Percentiles rank a stretch among this genome's conserved stretches.
phyloP scores from a whole-genome alignment of 1,284 basidiomycete species.

The Sporisorium iseilematis-ciliati region DNA sequence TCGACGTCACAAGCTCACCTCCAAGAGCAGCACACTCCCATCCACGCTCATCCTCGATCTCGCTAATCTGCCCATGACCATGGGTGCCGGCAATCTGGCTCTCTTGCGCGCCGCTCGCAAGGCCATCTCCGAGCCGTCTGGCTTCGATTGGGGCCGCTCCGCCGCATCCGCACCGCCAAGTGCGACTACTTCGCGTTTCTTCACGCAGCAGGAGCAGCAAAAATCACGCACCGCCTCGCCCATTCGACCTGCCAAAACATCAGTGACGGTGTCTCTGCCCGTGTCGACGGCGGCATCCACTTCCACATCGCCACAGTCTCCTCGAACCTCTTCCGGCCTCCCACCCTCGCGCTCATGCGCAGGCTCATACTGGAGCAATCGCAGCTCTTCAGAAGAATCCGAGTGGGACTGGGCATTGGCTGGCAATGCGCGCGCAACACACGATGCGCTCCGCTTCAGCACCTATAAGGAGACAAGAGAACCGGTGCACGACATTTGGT shows the following conservation, averaged over 20 bases:
- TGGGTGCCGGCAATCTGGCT: constrained; percentile 40
- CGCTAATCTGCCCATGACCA: constrained; percentile 33
- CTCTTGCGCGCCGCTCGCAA: constrained; percentile 47
- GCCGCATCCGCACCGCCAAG: constrained; percentile 30
- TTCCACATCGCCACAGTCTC: constrained; percentile 23
- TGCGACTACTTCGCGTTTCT: constrained; percentile 11
- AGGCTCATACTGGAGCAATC: constrained; percentile 18
- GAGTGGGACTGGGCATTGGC: constrained; percentile 55
- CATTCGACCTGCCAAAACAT: not conserved
- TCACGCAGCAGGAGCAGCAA: constrained; percentile 16
- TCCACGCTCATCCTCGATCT: constrained; percentile 44
- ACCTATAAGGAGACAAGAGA: constrained; percentile 35
- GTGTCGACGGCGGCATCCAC: constrained; percentile 22
- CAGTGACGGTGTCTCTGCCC: constrained; percentile 16
- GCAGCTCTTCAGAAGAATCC: constrained; percentile 24
- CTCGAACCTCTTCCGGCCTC: constrained; percentile 1
- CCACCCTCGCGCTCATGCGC: constrained; percentile 17
- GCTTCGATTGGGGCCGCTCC: constrained; percentile 45
- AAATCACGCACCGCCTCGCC: constrained; percentile 6
- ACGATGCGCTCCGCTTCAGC: constrained; percentile 36
- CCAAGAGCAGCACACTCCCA: constrained; percentile 16
- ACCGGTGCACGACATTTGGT: constrained; percentile 48
- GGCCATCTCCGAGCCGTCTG: constrained; percentile 38
- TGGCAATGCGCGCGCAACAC: constrained; percentile 33
- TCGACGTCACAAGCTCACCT: constrained; percentile 27